Evolutionary conservation across 495 filamentous ascomycete genomes (phyloP), one percentile per base, ranked within the genome.

Genomic region (Penicillium bialowiezense): DNA sequence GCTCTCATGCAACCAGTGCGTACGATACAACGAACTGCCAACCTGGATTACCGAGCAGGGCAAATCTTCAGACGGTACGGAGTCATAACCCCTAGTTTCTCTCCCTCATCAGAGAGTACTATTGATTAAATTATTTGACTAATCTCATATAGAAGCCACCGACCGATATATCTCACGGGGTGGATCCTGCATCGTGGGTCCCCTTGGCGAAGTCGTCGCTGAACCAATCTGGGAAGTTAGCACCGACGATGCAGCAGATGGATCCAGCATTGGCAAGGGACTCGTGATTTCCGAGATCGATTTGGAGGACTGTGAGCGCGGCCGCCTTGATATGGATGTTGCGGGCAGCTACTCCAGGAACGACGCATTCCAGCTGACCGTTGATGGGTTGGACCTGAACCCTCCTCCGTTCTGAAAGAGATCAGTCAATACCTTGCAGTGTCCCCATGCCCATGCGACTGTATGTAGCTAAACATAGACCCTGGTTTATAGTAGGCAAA

Each of bases 1-100:
- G n/a, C 68, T 97, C 1, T 88, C 82, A 50, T 82, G 86, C 9
- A 97, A 96, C 63, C 91, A 95, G 69, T 92, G 86, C 59, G 79
- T 89, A 2, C 77, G 69, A 47, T 68, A 68, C 41, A 75, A 70
- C 23, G 68, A 86, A 50, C 63, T 87, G 7, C 83, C 83, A 1
- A 44, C 38, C 0, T 86, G 83, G 83, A 75, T 85, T 35, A 72
- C 51, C 4, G 44, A 53, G 21, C 42, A 54, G 50, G 17, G 48
- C 21, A 48, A 48, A 6, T 36, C 32, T n/a, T 28, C 47, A 2
- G 42, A 55, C 17, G 57, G 57, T 60, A 48, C 8, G 34, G 9
- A 23, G 12, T 5, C 10, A 32, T 32, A 32, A 10, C 10, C 29
- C 29, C 5, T 32, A 3, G 5, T 32, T 32, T 32, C 29, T 12